Evolutionary conservation across 106 monocot genomes (phyloP).

Genomic region (Gastrodia elata): DNA sequence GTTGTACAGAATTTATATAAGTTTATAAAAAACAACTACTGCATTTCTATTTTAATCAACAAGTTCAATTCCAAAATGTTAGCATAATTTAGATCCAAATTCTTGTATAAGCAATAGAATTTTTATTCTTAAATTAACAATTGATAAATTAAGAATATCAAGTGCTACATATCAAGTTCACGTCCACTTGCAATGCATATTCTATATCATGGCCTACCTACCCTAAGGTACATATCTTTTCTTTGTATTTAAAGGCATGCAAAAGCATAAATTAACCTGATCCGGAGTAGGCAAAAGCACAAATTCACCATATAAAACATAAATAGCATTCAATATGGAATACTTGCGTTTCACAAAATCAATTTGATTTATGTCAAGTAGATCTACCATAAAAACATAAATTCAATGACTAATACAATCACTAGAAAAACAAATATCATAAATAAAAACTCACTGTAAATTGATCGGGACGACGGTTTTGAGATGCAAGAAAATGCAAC

Average conservation of each 20-base stretch:
- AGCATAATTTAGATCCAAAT: not conserved
- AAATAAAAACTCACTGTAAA: constrained; percentile 39
- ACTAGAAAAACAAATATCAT: not conserved
- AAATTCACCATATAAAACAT: not conserved
- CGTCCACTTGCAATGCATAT: no score
- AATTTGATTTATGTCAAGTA: no score
- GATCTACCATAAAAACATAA: not conserved
- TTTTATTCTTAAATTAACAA: not conserved
- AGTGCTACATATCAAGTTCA: no score
- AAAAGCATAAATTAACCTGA: not conserved
- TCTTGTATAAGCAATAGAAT: not conserved
- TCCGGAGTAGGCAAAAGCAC: not conserved
- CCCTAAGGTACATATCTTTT: not conserved
- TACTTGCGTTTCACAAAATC: no score
- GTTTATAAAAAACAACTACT: not conserved
- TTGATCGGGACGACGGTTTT: constrained; percentile 56
- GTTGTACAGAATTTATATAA: no score
- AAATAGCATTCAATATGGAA: not conserved
- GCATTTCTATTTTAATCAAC: not conserved
- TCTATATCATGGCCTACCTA: not conserved
- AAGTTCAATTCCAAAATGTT: not conserved
- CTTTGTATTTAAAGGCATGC: not conserved
- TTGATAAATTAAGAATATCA: not conserved
- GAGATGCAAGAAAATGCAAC: constrained; percentile 60
- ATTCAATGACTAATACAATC: not conserved